These are phyloP conservation scores for Pestalotiopsis sp. DNA, from an alignment of 2,329 filamentous ascomycete genomes.

Conservation along the genomic window DNA sequence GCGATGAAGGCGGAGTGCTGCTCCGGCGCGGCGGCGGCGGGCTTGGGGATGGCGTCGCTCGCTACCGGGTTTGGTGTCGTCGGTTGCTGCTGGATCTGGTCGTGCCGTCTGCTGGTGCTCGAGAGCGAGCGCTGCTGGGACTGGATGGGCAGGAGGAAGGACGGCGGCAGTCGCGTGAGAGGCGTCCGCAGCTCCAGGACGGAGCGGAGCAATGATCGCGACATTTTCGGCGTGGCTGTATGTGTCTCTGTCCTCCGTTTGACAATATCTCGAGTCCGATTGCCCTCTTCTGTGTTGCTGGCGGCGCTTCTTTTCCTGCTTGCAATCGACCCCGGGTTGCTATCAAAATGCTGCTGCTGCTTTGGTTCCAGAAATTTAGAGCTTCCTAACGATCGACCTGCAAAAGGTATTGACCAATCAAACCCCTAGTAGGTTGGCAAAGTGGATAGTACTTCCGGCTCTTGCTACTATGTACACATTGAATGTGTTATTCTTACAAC, in stretches of 20 bases:
- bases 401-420: slow-evolving; percentile 4
- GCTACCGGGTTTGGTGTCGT: slow-evolving; percentile 5
- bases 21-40: slow-evolving; percentile 21
- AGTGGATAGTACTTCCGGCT: not conserved
- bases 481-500: too few relatives aligned
- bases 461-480: too few relatives aligned
- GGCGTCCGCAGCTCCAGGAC: slow-evolving; percentile 60
- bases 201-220: slow-evolving; percentile 65
- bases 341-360: not conserved
- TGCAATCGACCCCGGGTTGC: not conserved
- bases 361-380: slow-evolving; percentile 7
- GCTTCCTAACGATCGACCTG: not conserved
- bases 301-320: not conserved
- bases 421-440: not conserved
- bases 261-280: not conserved
- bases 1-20: not conserved
- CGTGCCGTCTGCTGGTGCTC: slow-evolving; percentile 31
- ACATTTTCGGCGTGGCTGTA: slow-evolving; percentile 40
- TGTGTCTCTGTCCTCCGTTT: not conserved
- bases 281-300: not conserved
- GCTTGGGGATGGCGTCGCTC: slow-evolving; percentile 11
- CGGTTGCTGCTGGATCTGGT: slow-evolving; percentile 1
- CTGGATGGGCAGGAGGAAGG: slow-evolving; percentile 54
- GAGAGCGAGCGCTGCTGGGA: slow-evolving; percentile 38
- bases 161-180: slow-evolving; percentile 46